Conservation (phyloP, 495 filamentous ascomycete genomes). For the Daldinia childiae region DNA sequence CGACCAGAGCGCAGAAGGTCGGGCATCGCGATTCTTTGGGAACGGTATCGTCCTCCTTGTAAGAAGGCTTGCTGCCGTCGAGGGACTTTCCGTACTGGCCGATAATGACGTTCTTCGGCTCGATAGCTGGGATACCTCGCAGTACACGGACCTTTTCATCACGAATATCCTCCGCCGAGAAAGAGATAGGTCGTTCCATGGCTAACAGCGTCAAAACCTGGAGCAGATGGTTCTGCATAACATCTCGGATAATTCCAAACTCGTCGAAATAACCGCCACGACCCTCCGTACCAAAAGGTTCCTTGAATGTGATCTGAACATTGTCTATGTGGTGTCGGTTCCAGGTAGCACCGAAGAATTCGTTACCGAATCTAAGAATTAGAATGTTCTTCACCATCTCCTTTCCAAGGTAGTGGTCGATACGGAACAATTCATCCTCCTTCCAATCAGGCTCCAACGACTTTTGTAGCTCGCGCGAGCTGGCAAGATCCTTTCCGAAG, state of each 20-base stretch:
- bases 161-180: slow-evolving; percentile 97
- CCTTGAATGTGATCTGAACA: slow-evolving; percentile 98
- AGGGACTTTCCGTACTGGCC: slow-evolving; percentile 97
- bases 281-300: slow-evolving; percentile 99
- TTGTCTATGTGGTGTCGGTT: slow-evolving; percentile 99
- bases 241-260: slow-evolving; percentile 99
- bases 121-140: slow-evolving; percentile 90
- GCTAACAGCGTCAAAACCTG: slow-evolving; percentile 96
- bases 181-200: slow-evolving; percentile 98
- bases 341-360: slow-evolving; percentile 99
- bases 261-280: slow-evolving; percentile 99
- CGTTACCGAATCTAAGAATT: slow-evolving; percentile 97
- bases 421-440: slow-evolving; percentile 99
- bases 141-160: slow-evolving; percentile 99
- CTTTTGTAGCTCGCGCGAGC: slow-evolving; percentile 93
- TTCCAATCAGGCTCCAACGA: slow-evolving; percentile 98
- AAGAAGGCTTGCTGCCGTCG: slow-evolving; percentile 95
- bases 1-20: slow-evolving; percentile 96
- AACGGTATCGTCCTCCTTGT: slow-evolving; percentile 98
- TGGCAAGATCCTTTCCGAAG: slow-evolving; percentile 95
- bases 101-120: slow-evolving; percentile 99
- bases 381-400: slow-evolving; percentile 99
- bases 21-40: slow-evolving; percentile 97
- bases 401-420: slow-evolving; percentile 99
- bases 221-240: slow-evolving; percentile 96